These are phyloP conservation scores for Trichophyton simii DNA, from an alignment of 2,329 filamentous ascomycete genomes.

Conservation along the genomic window DNA sequence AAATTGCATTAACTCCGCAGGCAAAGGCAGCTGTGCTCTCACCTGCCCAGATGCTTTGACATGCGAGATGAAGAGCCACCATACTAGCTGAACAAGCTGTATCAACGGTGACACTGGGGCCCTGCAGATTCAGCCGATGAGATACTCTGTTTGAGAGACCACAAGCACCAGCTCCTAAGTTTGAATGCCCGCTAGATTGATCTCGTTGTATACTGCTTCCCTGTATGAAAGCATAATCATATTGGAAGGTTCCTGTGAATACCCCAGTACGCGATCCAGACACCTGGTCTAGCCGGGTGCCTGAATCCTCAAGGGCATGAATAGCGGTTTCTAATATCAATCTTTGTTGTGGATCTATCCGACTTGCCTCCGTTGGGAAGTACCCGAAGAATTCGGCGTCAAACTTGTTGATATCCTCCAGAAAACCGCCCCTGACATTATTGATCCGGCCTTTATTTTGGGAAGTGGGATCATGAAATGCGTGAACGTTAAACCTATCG, in stretches of 20 bases:
- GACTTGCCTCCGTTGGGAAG: constrained; percentile 26
- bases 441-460: not conserved
- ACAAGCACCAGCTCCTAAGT: not conserved
- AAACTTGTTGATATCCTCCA: not conserved
- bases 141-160: constrained; percentile 6
- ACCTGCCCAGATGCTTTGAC: constrained; percentile 6
- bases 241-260: not conserved
- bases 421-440: not conserved
- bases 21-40: constrained; percentile 12
- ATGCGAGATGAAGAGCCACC: constrained; percentile 6
- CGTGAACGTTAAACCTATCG: constrained; percentile 19
- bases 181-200: not conserved
- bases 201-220: not conserved
- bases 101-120: constrained; percentile 10
- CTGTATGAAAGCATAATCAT: constrained; percentile 5
- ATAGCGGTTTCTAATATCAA: not conserved
- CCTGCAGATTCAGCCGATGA: constrained; percentile 10
- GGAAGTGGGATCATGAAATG: not conserved
- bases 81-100: constrained; percentile 9
- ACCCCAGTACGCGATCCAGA: constrained; percentile 10
- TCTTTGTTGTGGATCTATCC: constrained; percentile 16
- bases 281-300: not conserved
- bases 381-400: constrained; percentile 13
- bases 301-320: not conserved
- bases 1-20: not conserved